A percentile compares a stretch with the other conserved stretches of the same genome.
These are phyloP conservation scores for Achlya hypogyna DNA, from an alignment of 352 stramenopile species.

Conservation along the genomic window DNA sequence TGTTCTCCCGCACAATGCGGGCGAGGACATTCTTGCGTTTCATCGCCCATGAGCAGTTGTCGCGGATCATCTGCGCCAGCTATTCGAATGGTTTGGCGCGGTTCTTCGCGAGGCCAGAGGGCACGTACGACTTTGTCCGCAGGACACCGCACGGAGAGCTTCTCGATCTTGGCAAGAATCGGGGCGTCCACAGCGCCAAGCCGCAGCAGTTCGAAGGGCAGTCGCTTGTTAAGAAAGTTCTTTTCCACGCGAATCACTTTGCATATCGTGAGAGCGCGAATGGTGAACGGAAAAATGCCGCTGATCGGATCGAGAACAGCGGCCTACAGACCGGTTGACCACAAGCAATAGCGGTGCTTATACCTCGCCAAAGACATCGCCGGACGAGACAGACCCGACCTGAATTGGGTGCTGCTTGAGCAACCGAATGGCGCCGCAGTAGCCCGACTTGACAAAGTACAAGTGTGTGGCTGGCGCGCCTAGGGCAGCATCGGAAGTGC, in stretches of 20 bases:
- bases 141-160: conserved; percentile 7
- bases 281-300: conserved; percentile 5
- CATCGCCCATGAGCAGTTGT: conserved; percentile 9
- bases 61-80: conserved; percentile 9
- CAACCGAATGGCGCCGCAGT: neutral
- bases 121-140: conserved; percentile 2
- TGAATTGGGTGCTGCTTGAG: conserved; percentile 1
- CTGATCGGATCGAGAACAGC: conserved; percentile 9
- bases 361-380: conserved; percentile 16
- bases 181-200: neutral
- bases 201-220: conserved; percentile 5
- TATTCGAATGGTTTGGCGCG: neutral
- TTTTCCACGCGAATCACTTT: conserved; percentile 15
- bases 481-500: neutral
- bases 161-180: conserved; percentile 8
- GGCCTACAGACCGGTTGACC: neutral
- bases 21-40: conserved; percentile 13
- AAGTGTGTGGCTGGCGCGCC: neutral
- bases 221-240: conserved; percentile 4
- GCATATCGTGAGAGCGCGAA: neutral
- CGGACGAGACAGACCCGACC: conserved; percentile 4
- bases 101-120: neutral
- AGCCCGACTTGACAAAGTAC: conserved; percentile 15
- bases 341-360: neutral
- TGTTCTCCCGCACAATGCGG: neutral